These are phyloP conservation scores for Chloranthus sessilifolius DNA, from an alignment of 164 flowering plant species.

Conservation along the genomic window DNA sequence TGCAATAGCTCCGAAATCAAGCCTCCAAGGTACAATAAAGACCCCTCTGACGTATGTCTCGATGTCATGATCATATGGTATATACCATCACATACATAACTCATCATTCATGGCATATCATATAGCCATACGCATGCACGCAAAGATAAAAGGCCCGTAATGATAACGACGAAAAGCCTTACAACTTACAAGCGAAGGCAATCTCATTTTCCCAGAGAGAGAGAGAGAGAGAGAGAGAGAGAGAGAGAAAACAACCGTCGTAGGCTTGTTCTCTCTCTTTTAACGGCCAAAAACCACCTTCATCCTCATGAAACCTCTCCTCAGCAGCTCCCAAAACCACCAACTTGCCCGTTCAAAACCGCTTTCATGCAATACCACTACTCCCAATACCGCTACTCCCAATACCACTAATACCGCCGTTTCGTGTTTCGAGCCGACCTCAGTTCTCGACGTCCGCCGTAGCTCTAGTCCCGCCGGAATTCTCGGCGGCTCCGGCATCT, in stretches of 20 bases:
- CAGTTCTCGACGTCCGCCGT: slow-evolving; percentile 73
- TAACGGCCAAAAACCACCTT: not conserved
- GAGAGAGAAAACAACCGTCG: not conserved
- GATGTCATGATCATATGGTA: slow-evolving; percentile 9
- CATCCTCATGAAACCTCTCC: slow-evolving; percentile 43
- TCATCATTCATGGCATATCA: slow-evolving; percentile 4
- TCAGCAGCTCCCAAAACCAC: slow-evolving; percentile 24
- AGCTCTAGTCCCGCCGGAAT: slow-evolving; percentile 56
- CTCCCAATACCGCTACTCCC: not conserved
- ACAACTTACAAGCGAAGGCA: not conserved
- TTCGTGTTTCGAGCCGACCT: slow-evolving; percentile 82
- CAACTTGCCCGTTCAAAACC: slow-evolving; percentile 26
- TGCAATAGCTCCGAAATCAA: slow-evolving; percentile 15
- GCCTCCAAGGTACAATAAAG: slow-evolving; percentile 14
- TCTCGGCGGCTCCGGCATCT: slow-evolving; percentile 9
- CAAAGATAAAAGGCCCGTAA: slow-evolving; percentile 50
- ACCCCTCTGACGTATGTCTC: slow-evolving; percentile 5
- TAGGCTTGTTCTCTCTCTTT: not conserved
- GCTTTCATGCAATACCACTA: slow-evolving; percentile 8
- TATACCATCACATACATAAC: slow-evolving; percentile 1
- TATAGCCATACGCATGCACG: slow-evolving; percentile 25
- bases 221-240: not conserved
- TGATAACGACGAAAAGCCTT: slow-evolving; percentile 44
- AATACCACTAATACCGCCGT: not conserved
- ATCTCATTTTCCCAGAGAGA: slow-evolving; percentile 4